Evolutionary conservation across 1,139 yeast genomes (phyloP), one percentile per base, ranked within the genome.

Genomic region (Blastobotrys capitulatus): DNA sequence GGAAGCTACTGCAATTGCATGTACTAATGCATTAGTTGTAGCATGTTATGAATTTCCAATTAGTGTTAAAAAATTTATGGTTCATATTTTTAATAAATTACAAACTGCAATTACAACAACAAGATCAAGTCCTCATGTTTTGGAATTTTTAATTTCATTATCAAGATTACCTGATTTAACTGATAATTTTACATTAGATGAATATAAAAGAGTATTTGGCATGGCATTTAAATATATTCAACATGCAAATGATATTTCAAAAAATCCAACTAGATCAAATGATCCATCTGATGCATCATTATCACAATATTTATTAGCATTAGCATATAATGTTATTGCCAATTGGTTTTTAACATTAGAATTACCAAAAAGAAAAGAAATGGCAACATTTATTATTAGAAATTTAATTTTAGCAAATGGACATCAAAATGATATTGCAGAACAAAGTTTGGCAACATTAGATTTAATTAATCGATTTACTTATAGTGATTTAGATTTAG

Each of bases 21-120:
- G 89, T 58, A 77, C 88, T 44, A 89, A 87, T 58, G 82, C 84
- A 27, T 70, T 88, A 52, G 80, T 86, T 0, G 77, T 86, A 1
- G 84, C 94, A 56, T 86, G 95, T 63, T 86, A 85, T 62, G 95
- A 86, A 61, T 74, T 85, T 44, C 95, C 96, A 0, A 63, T 77
- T 16, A 82, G 94, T 0, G 74, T 87, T 49, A 85, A 84, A 64
- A 83, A 83, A 59, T 83, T 72, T 57, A 64, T 88, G 45, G 75
- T 84, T 5, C 80, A 78, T 18, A 81, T 87, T 10, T 71, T 88
- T 54, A 78, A 83, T 13, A 79, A 79, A 48, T 69, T 88, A 41
- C 95, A 87, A 61, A 82, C 87, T 1, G 76, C 86, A 59, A 79
- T 87, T 39, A 82, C 95, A 0, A 80, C 81, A 57, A 74, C 82